Percentiles rank a stretch among this genome's conserved stretches.
These are phyloP conservation scores for Ophiosphaerella narmari DNA, from an alignment of 2,329 filamentous ascomycete genomes.

Conservation along the genomic window DNA sequence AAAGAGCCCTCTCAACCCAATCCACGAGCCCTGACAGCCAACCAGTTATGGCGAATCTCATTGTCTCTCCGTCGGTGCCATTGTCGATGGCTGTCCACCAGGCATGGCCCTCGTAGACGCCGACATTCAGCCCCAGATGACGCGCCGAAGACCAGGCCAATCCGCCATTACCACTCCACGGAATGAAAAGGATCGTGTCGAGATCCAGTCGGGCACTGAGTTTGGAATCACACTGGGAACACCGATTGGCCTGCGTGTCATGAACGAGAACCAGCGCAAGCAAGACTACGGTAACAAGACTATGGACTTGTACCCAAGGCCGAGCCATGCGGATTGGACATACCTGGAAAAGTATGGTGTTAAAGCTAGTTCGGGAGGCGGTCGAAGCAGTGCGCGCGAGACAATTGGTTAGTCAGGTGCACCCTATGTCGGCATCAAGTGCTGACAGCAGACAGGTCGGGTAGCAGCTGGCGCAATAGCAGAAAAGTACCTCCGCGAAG, in stretches of 20 bases:
- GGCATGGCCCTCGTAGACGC: constrained; percentile 82
- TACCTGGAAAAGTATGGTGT: constrained; percentile 97
- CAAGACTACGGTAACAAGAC: constrained; percentile 89
- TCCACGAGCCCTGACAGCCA: constrained; percentile 15
- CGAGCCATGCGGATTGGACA: constrained; percentile 94
- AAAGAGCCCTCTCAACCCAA: not conserved
- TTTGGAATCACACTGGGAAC: constrained; percentile 88
- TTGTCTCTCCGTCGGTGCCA: constrained; percentile 90
- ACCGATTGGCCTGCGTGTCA: constrained; percentile 83
- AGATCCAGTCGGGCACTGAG: constrained; percentile 92
- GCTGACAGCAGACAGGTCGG: constrained; percentile 58
- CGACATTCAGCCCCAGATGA: constrained; percentile 95
- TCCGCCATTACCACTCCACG: constrained; percentile 87
- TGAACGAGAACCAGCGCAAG: constrained; percentile 91
- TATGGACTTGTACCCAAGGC: constrained; percentile 89
- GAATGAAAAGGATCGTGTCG: constrained; percentile 87
- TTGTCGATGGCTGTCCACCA: constrained; percentile 90
- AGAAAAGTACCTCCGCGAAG: constrained; percentile 84
- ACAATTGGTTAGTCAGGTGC: constrained; percentile 69
- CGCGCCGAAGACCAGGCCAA: constrained; percentile 85
- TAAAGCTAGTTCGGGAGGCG: constrained; percentile 87
- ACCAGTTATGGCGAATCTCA: constrained; percentile 81
- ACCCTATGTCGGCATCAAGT: not conserved
- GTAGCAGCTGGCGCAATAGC: constrained; percentile 91
- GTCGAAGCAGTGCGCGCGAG: constrained; percentile 88